Evolutionary conservation across 2,329 filamentous ascomycete species (phyloP), one percentile per base, ranked within the genome.

Genomic region (Hirsutella minnesotensis): DNA sequence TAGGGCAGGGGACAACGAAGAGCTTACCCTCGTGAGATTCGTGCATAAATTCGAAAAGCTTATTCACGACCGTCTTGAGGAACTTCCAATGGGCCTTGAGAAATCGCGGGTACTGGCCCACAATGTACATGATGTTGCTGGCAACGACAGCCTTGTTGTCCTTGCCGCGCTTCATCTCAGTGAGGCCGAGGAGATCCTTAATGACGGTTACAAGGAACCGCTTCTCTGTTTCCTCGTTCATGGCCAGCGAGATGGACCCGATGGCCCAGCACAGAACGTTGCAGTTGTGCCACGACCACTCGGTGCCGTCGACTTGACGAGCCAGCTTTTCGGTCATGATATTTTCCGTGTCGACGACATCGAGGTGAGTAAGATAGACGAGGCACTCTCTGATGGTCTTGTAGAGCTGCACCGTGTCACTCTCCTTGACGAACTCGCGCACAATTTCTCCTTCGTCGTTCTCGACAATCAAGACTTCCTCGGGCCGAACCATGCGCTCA

Each of bases 41-140:
- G 63, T 98, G 92, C 92, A 98, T 98, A 60, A 98, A 98, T 68
- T 98, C 92, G 57, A 98, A 98, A 5, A 98, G 76, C 70, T 98
- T 98, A 69, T 98, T 98, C 57, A 98, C 92, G 16, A 98, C 92
- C 3, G 92, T 98, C 79, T 98, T 98, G 44, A 98, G 72, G 68
- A 98, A 98, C 63, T 98, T 98, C 92, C 92, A 98, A 64, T 98
- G 92, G 2, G 92, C 92, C 70, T 98, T 98, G 55, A 98, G 70
- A 69, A 98, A 98, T 18, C 92, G 86, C 31, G 92, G 92, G 59
- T 98, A 98, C 60, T 98, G 92, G 46, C 92, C 92, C 47, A 98
- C 92, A 67, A 98, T 98, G 63, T 98, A 98, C 92, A 98, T 98
- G 58, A 98, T 98, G 68, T 98, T 98, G 67, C 87, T 95, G 49